Evolutionary conservation across 139 green algal genomes (phyloP), one percentile per base, ranked within the genome.

Genomic region (Coelastrella sp.): DNA sequence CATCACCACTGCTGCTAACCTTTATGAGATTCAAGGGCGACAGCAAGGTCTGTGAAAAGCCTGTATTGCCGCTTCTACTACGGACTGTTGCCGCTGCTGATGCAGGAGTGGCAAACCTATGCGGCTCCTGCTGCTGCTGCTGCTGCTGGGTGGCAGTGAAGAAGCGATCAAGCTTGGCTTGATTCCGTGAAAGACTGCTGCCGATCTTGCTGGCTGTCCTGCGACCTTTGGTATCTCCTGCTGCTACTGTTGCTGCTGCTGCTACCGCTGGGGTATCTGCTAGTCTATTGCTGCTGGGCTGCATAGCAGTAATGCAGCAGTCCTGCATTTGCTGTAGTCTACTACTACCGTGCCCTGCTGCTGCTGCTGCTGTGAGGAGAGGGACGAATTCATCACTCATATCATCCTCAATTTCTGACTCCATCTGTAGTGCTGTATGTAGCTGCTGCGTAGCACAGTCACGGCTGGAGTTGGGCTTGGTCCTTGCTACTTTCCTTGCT

Each of bases 151-250:
- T 45, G 15, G 3, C 35, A 13, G 11, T n/a, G 23, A 74, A 74
- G 66, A 74, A 74, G 1, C 13, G 9, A 40, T 74, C 15, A 8
- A 74, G 13, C 34, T 50, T 74, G 1, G 34, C 15, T 23, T 74
- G 66, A 4, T 35, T 27, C 6, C 27, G 62, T 27, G 19, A 21
- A 7, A n/a, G 62, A 7, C 40, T 69, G n/a, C 11, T 48, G 66
- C 72, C 40, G 72, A n/a, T 40, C 21, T 48, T 80, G 35, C 69
- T 78, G 69, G 23, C 15, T 57, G 45, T 9, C 45, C 45, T 57
- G 6, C 41, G 19, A 11, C 69, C 59, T 11, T 25, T 40, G 62
- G 2, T 25, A 25, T 9, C 69, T 60, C 11, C 25, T 9, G 62
- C 6, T 45, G n/a, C 62, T 71, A 30, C 32, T 71, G 62, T 30